A percentile compares a stretch with the other conserved stretches of the same genome.
phyloP scores from a whole-genome alignment of 257 asterid species.

The Gentiana macrophylla region DNA sequence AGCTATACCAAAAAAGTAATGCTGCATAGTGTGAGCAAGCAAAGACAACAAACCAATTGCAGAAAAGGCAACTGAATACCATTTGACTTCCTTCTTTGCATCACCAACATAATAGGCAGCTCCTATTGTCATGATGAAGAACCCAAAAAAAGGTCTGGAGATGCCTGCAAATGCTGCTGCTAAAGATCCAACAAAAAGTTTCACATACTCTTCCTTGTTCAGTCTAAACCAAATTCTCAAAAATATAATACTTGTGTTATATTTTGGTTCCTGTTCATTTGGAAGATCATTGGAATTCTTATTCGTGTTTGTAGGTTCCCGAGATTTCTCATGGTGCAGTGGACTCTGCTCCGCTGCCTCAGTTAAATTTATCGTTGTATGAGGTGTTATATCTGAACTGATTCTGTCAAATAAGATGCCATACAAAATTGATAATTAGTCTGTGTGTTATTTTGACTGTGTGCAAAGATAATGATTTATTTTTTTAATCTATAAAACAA shows the following conservation, averaged over 20 bases:
- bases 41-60: conserved; percentile 52
- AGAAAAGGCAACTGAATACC: conserved; percentile 44
- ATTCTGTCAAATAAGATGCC: neutral
- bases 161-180: conserved; percentile 77
- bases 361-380: conserved; percentile 30
- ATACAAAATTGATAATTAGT: neutral
- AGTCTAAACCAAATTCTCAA: conserved; percentile 68
- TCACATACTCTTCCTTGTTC: conserved; percentile 35
- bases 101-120: conserved; percentile 48
- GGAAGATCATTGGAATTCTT: conserved; percentile 18
- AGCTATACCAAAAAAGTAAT: conserved; percentile 54
- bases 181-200: conserved; percentile 41
- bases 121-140: conserved; percentile 79
- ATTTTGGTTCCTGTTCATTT: conserved; percentile 26
- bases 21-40: conserved; percentile 75
- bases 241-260: conserved; percentile 28
- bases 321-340: conserved; percentile 24
- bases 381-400: conserved; percentile 6
- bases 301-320: conserved; percentile 23
- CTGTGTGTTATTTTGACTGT: too few relatives aligned
- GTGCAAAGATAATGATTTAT: too few relatives aligned
- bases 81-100: conserved; percentile 42
- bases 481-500: too few relatives aligned
- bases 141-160: conserved; percentile 73
- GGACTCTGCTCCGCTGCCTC: conserved; percentile 26